Conservation (phyloP, 2,329 filamentous ascomycete species). For the Botrytis byssoidea region DNA sequence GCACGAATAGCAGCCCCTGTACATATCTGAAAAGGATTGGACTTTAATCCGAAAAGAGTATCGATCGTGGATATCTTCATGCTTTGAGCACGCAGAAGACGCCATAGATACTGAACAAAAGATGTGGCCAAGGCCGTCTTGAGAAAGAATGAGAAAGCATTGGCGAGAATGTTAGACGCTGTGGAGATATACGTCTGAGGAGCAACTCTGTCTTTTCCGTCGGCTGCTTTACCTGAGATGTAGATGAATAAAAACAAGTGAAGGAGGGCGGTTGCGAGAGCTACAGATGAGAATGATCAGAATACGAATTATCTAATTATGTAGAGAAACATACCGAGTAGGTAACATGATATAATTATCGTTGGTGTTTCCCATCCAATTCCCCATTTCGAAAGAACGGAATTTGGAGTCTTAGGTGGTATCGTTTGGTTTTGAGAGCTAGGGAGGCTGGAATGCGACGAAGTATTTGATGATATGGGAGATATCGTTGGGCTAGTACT, state of each 20-base stretch:
- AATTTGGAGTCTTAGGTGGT: constrained; percentile 16
- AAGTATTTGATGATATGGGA: background rate
- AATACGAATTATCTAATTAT: background rate
- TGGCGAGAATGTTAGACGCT: constrained; percentile 31
- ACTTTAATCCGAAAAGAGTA: constrained; percentile 26
- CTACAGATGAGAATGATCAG: constrained; percentile 22
- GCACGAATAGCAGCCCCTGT: constrained; percentile 23
- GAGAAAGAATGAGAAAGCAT: constrained; percentile 28
- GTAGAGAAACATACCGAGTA: constrained; percentile 9
- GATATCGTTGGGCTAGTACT: constrained; percentile 8
- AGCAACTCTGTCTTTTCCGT: constrained; percentile 26
- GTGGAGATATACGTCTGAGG: constrained; percentile 31
- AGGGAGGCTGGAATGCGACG: background rate
- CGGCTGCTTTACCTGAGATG: constrained; percentile 29
- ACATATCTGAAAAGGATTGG: constrained; percentile 27
- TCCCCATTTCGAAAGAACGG: constrained; percentile 29
- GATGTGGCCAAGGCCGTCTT: constrained; percentile 25
- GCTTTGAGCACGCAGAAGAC: constrained; percentile 25
- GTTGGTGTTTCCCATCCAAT: constrained; percentile 32
- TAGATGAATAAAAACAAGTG: constrained; percentile 30
- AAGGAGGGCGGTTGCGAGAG: constrained; percentile 22
- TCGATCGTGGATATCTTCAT: constrained; percentile 35
- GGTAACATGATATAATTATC: constrained; percentile 27
- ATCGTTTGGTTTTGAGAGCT: background rate
- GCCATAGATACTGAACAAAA: constrained; percentile 32